Conservation (phyloP, 208 protist genomes). For the Willaertia magna region DNA sequence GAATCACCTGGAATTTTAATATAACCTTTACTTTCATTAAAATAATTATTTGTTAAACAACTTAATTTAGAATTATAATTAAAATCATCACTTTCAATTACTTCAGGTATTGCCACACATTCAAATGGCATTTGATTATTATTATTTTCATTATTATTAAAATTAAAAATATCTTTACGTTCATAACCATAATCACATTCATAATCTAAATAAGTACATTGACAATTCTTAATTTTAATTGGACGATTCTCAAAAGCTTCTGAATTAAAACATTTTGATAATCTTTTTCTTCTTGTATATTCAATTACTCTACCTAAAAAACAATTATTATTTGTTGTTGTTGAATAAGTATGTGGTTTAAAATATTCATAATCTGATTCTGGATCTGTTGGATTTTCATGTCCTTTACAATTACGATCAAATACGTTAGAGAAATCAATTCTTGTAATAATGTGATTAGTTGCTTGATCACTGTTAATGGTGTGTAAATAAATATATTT, state of each 20-base stretch:
- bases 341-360: not conserved
- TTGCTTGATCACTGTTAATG: no score
- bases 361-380: constrained; percentile 1
- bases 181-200: not conserved
- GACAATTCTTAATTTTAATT: not conserved
- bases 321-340: not conserved
- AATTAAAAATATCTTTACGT: no score
- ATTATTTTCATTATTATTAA: not conserved
- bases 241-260: not conserved
- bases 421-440: not conserved
- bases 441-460: not conserved
- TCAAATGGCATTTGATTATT: not conserved
- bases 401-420: not conserved
- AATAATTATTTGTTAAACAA: not conserved
- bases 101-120: not conserved
- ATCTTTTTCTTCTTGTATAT: not conserved
- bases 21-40: not conserved
- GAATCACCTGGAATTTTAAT: not conserved
- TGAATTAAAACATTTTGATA: not conserved
- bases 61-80: no score
- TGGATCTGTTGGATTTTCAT: not conserved
- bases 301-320: not conserved
- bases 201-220: not conserved
- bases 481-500: not conserved
- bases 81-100: not conserved